These are phyloP conservation scores for Populus trichocarpa DNA, from an alignment of 441 rosid genomes.

Conservation along the genomic window DNA sequence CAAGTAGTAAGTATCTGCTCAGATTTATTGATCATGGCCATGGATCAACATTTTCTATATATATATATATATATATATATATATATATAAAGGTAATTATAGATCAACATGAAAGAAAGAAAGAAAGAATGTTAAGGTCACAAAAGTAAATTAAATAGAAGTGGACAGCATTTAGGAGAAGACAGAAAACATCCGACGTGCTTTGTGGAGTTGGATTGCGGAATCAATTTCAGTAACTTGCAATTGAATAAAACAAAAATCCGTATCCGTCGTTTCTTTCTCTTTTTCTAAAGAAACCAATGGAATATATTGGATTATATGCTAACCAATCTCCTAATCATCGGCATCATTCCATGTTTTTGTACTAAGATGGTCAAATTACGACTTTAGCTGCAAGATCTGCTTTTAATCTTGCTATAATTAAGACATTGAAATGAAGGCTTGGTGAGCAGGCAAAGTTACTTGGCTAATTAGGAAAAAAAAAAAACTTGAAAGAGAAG, in stretches of 20 bases:
- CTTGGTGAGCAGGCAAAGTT: slow-evolving; percentile 12
- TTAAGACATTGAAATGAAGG: slow-evolving; percentile 9
- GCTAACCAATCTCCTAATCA: slow-evolving; percentile 22
- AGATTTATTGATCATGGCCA: too few relatives aligned
- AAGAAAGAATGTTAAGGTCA: not conserved
- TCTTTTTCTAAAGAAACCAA: not conserved
- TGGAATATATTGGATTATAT: slow-evolving; percentile 23
- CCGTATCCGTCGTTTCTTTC: not conserved
- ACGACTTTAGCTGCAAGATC: slow-evolving; percentile 10
- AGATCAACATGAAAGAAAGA: too few relatives aligned
- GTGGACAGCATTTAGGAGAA: not conserved
- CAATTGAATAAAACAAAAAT: not conserved
- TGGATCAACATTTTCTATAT: too few relatives aligned
- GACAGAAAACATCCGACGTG: not conserved
- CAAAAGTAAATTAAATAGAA: not conserved
- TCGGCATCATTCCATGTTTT: slow-evolving; percentile 12
- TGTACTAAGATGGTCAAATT: not conserved
- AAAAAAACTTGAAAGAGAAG: too few relatives aligned
- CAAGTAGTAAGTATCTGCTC: too few relatives aligned
- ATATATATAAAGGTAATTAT: too few relatives aligned
- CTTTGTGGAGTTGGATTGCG: not conserved
- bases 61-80: too few relatives aligned
- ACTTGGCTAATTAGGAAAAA: too few relatives aligned
- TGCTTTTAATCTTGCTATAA: slow-evolving; percentile 2
- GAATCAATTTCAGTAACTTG: slow-evolving; percentile 11